A percentile compares a stretch with the other conserved stretches of the same genome.
phyloP scores from a whole-genome alignment of 139 green algal genomes.

The Astrephomene gubernaculifera region DNA sequence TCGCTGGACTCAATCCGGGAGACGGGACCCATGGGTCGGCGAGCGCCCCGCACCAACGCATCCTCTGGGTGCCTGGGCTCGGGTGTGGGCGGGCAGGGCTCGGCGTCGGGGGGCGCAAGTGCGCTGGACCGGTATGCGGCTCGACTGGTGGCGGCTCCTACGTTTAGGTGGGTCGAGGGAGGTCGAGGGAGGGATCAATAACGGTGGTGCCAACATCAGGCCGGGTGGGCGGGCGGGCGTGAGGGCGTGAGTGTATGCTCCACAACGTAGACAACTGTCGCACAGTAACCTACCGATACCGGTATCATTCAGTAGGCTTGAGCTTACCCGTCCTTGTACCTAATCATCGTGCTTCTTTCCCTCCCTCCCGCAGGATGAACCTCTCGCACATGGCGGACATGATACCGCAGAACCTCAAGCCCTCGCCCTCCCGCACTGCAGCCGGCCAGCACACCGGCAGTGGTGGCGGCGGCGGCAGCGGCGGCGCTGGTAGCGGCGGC shows the following conservation, averaged over 20 bases:
- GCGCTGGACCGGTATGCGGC: constrained; percentile 41
- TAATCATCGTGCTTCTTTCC: background rate
- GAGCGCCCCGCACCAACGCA: too few species aligned
- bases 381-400: constrained; percentile 33
- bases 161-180: constrained; percentile 33
- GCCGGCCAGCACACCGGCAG: constrained; percentile 13
- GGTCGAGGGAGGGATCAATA: too few species aligned
- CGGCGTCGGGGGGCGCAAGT: too few species aligned
- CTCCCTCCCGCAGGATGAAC: constrained; percentile 12
- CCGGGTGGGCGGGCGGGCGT: background rate
- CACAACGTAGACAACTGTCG: too few species aligned
- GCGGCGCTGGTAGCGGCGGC: background rate
- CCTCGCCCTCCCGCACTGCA: background rate
- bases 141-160: constrained; percentile 26
- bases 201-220: too few species aligned
- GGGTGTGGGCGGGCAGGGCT: too few species aligned
- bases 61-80: too few species aligned
- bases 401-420: constrained; percentile 11
- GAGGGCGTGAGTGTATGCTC: background rate
- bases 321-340: background rate
- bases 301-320: too few species aligned
- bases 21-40: too few species aligned
- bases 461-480: background rate
- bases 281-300: too few species aligned
- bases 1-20: too few species aligned